These are phyloP conservation scores for Eimeria sp. DNA, from an alignment of 169 alveolate genomes.

Conservation along the genomic window DNA sequence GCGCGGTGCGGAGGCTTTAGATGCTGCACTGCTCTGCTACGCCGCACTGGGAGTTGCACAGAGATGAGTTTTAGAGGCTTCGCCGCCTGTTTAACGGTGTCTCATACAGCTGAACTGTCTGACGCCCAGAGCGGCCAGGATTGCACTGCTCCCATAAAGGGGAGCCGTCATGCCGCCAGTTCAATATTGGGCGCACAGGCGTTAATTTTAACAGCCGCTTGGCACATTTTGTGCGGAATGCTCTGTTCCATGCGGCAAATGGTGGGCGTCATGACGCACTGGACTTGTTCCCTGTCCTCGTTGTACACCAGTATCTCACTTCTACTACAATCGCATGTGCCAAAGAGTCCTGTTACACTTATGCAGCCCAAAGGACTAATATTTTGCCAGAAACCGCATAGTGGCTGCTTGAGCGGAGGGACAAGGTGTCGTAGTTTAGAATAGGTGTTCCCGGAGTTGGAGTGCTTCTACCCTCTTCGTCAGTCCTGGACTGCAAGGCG, in stretches of 20 bases:
- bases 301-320: not conserved
- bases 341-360: not conserved
- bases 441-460: not conserved
- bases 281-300: not conserved
- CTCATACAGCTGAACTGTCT: not conserved
- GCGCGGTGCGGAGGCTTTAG: not conserved
- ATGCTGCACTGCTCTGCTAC: not conserved
- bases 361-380: not conserved
- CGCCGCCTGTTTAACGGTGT: not conserved
- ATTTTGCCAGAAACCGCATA: not conserved
- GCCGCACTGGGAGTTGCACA: not conserved
- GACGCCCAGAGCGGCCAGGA: not conserved
- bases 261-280: not conserved
- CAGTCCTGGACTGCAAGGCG: not conserved
- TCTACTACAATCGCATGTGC: not conserved
- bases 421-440: not conserved
- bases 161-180: not conserved
- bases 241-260: not conserved
- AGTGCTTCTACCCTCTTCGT: not conserved
- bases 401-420: not conserved
- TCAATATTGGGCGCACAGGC: not conserved
- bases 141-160: not conserved
- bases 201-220: not conserved
- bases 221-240: slow-evolving; percentile 42
- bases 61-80: not conserved